Base-by-base conservation (phyloP, 2,329 filamentous ascomycete species). In the Cladophialophora carrionii region DNA sequence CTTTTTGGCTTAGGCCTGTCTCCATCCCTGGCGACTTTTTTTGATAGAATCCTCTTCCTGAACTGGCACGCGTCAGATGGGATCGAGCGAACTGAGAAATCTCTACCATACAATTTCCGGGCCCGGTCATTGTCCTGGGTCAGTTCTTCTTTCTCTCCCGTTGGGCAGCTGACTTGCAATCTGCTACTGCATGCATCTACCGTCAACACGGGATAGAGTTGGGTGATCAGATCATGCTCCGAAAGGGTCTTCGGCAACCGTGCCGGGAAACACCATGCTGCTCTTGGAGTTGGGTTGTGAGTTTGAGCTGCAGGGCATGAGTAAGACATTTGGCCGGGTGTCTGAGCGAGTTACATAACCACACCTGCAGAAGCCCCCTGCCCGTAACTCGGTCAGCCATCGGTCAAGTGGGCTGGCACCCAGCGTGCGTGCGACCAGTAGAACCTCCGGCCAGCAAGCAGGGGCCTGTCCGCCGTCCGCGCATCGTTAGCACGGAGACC, bases 301-400 rank as follows among this genome's bases (percentile, higher is more conserved):
- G n/a, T 24, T 49, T 61, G 43, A 61, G 58, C 58, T 52, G 58
- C 22, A 55, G 24, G 22, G 24, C 48, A 37, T 62, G 60, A 62
- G 53, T 62, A 57, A 62, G 52, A 57, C 26, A 5, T 26, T 51
- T 29, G 24, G 52, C 14, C 24, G 52, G 52, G n/a, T 12, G 52
- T 17, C 52, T 54, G 24, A 3, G 46, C n/a, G 26, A 24, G 49
- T 62, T 62, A 62, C 60, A 62, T 62, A 62, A 62, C 48, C 48
- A 20, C 6, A 51, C 48, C 48, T 51, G 48, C 20, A 22, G 24
- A 51, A 17, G 20, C 9, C 24, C 41, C 9, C 41, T n/a, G 41
- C 12, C 12, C n/a, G 8, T 43, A 2, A 2, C 10, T 8, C 41
- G n/a, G 41, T 43, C 12, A 4, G 9, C 41, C 41, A 43, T 3